phyloP scores from a whole-genome alignment of 2,329 filamentous ascomycete species.

The Nemania serpens region DNA sequence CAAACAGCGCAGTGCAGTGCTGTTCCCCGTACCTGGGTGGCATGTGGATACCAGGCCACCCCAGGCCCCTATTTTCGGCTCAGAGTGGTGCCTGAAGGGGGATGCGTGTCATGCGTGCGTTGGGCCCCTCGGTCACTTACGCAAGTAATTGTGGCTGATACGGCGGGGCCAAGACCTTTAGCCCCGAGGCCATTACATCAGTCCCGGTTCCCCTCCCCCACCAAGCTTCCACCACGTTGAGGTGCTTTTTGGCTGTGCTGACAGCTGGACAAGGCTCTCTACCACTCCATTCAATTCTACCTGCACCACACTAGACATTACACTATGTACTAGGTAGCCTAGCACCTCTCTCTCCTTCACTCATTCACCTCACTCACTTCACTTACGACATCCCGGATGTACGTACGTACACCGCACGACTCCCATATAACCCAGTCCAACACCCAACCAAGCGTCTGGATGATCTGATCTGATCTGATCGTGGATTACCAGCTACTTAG shows the following conservation, averaged over 20 bases:
- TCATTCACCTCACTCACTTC: not conserved
- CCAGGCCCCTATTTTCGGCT: too few species aligned
- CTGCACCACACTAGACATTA: too few species aligned
- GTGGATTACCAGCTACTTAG: not conserved
- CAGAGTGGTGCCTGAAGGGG: constrained; percentile 23
- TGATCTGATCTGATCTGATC: too few species aligned
- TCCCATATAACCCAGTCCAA: constrained; percentile 15
- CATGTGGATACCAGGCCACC: too few species aligned
- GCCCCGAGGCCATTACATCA: constrained; percentile 41
- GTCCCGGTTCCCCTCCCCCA: constrained; percentile 35
- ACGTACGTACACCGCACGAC: not conserved
- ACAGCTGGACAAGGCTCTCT: constrained; percentile 27
- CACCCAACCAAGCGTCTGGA: constrained; percentile 14
- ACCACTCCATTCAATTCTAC: constrained; percentile 24
- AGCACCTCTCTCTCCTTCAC: too few species aligned
- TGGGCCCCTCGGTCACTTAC: constrained; percentile 39
- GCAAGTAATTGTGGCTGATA: constrained; percentile 45
- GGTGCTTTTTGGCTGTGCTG: constrained; percentile 12
- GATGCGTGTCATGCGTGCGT: constrained; percentile 30
- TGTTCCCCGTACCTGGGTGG: not conserved
- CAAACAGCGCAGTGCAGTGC: not conserved
- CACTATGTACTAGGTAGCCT: too few species aligned
- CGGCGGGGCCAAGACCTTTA: constrained; percentile 22
- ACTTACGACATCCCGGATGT: too few species aligned
- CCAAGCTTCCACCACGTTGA: constrained; percentile 30